Conservation (phyloP, 441 rosid genomes). For the Brassica hybrid region DNA sequence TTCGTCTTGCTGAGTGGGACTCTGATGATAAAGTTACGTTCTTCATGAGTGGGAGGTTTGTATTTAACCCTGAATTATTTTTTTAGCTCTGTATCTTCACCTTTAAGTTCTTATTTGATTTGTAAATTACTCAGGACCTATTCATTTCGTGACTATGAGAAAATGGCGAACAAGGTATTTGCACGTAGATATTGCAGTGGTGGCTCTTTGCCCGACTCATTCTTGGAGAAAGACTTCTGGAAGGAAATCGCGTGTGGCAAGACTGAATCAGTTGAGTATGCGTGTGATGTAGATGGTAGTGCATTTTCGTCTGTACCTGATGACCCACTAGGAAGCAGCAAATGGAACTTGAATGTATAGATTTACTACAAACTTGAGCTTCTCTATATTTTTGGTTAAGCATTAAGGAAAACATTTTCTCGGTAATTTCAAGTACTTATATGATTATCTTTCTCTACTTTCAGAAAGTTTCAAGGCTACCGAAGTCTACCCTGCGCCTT, state of each 20-base stretch:
- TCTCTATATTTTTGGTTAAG: slow-evolving; percentile 5
- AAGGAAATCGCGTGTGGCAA: slow-evolving; percentile 94
- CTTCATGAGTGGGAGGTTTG: slow-evolving; percentile 98
- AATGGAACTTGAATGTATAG: slow-evolving; percentile 97
- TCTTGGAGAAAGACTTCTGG: slow-evolving; percentile 99
- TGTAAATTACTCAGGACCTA: slow-evolving; percentile 76
- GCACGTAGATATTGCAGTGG: slow-evolving; percentile 93
- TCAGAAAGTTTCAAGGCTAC: slow-evolving; percentile 82
- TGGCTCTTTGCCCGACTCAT: slow-evolving; percentile 87
- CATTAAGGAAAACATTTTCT: neutral
- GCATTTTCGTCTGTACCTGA: slow-evolving; percentile 91
- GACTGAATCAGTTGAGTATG: slow-evolving; percentile 98
- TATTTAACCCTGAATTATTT: slow-evolving; percentile 29
- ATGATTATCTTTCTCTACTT: slow-evolving; percentile 21
- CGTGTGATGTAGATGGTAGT: slow-evolving; percentile 99
- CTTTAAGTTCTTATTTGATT: slow-evolving; percentile 39
- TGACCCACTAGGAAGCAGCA: slow-evolving; percentile 96
- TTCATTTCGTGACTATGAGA: slow-evolving; percentile 96
- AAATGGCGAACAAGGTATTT: slow-evolving; percentile 97
- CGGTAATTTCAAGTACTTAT: slow-evolving; percentile 10
- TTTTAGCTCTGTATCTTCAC: slow-evolving; percentile 8
- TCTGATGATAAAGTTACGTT: slow-evolving; percentile 90
- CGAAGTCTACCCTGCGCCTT: slow-evolving; percentile 90
- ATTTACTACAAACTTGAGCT: slow-evolving; percentile 41
- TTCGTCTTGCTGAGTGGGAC: slow-evolving; percentile 99